Conservation (phyloP, 805 yeast genomes). For the Cephaloascus albidus region DNA sequence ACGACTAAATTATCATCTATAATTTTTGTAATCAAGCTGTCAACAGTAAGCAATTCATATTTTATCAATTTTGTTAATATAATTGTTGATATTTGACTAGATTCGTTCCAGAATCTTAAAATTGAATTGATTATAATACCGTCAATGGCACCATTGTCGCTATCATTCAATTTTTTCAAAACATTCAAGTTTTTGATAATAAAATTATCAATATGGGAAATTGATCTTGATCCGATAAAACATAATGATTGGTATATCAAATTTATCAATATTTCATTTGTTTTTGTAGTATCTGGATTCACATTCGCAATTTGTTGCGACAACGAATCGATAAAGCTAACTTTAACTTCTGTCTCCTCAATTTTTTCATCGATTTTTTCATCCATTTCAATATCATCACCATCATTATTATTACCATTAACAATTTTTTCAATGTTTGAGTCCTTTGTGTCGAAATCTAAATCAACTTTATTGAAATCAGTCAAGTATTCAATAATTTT, state of each 20-base stretch:
- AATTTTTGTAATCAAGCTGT: background rate
- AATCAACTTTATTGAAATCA: too few relatives aligned
- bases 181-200: conserved; percentile 23
- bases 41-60: background rate
- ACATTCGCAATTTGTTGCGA: conserved; percentile 17
- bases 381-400: conserved; percentile 11
- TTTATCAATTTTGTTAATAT: background rate
- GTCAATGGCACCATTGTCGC: conserved; percentile 3
- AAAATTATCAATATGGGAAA: conserved; percentile 63
- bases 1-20: background rate
- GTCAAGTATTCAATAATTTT: background rate
- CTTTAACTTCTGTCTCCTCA: background rate
- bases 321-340: conserved; percentile 2
- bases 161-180: conserved; percentile 7
- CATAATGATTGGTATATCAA: conserved; percentile 65
- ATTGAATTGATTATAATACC: conserved; percentile 45
- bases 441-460: too few relatives aligned
- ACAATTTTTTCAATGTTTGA: background rate
- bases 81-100: conserved; percentile 36
- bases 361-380: conserved; percentile 6
- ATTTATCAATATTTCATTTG: conserved; percentile 42
- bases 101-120: conserved; percentile 53
- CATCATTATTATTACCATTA: background rate
- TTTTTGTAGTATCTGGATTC: conserved; percentile 20
- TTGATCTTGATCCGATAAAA: conserved; percentile 79